Evolutionary conservation across 2,329 filamentous ascomycete species (phyloP), one percentile per base, ranked within the genome.

Genomic region (Claviceps monticola): DNA sequence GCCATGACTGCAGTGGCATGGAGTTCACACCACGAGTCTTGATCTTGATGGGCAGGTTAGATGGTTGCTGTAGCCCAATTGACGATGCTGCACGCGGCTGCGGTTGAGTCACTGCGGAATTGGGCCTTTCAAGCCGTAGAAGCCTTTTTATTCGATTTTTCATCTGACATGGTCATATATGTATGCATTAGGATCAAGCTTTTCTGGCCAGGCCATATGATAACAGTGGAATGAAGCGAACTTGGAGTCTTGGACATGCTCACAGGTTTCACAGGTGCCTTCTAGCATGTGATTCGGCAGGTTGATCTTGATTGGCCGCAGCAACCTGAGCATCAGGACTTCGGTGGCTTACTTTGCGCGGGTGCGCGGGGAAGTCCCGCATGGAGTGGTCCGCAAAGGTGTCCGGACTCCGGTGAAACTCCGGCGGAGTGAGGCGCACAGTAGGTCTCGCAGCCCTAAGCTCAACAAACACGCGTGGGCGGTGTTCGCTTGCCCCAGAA

Each of bases 391-490:
- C 8, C 38, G 42, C 9, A 8, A 13, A 42, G 29, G 42, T 26
- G 8, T 34, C 7, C 14, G 13, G 21, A 13, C 38, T 2, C 26
- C 65, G 66, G 66, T 38, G 58, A 59, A 66, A 62, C 52, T 13
- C 58, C 66, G 66, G 66, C 51, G 23, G 23, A 41, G 38, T 49
- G 23, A 16, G 29, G 26, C 34, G 26, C 34, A 23, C 47, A 54
- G 57, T 70, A 71, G 68, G 68, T 69, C 64, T 70, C 56, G 55
- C 58, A 70, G 60, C 68, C 68, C 68, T 71, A 71, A 70, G 21
- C 21, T 58, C 59, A 61, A 53, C 55, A 58, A 56, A 55, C 56
- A 53, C 58, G 57, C 56, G 56, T 52, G 58, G 61, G 61, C 61
- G 61, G 62, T 66, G 57, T 56, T 67, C 66, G 67, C 68, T 66